Evolutionary conservation across 106 monocot genomes (phyloP).

Genomic region (Ottelia alismoides): DNA sequence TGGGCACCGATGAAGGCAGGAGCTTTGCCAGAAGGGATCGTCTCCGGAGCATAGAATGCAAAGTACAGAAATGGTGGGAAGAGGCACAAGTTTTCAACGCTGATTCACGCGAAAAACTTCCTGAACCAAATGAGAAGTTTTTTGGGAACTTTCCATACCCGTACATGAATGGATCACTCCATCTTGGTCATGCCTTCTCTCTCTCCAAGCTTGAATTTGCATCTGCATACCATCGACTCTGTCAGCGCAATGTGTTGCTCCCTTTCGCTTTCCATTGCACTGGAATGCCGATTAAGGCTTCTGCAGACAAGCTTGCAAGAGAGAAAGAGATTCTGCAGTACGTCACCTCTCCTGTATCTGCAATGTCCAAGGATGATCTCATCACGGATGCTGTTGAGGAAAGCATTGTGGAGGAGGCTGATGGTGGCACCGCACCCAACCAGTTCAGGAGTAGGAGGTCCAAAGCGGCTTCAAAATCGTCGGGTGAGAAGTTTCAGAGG

Average conservation of each 20-base stretch:
- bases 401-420: slow-evolving; percentile 19
- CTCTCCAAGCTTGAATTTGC: slow-evolving; percentile 79
- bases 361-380: slow-evolving; percentile 35
- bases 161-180: slow-evolving; percentile 88
- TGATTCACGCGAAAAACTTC: slow-evolving; percentile 25
- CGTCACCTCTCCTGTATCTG: slow-evolving; percentile 69
- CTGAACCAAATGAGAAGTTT: slow-evolving; percentile 58
- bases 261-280: slow-evolving; percentile 97
- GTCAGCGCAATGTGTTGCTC: slow-evolving; percentile 69
- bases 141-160: slow-evolving; percentile 96
- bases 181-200: slow-evolving; percentile 74
- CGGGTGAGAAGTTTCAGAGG: slow-evolving; percentile 77
- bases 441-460: slow-evolving; percentile 86
- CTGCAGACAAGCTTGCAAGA: slow-evolving; percentile 72
- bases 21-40: slow-evolving; percentile 72
- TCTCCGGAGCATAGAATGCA: slow-evolving; percentile 50
- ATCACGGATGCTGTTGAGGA: slow-evolving; percentile 9
- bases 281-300: slow-evolving; percentile 95
- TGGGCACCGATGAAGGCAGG: slow-evolving; percentile 25
- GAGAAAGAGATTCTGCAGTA: slow-evolving; percentile 47
- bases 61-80: slow-evolving; percentile 67
- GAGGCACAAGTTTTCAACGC: slow-evolving; percentile 47
- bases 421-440: slow-evolving; percentile 34
- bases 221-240: slow-evolving; percentile 55
- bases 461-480: slow-evolving; percentile 71